Evolutionary conservation across 2,329 filamentous ascomycete genomes (phyloP).

Genomic region (Trichophyton rubrum): DNA sequence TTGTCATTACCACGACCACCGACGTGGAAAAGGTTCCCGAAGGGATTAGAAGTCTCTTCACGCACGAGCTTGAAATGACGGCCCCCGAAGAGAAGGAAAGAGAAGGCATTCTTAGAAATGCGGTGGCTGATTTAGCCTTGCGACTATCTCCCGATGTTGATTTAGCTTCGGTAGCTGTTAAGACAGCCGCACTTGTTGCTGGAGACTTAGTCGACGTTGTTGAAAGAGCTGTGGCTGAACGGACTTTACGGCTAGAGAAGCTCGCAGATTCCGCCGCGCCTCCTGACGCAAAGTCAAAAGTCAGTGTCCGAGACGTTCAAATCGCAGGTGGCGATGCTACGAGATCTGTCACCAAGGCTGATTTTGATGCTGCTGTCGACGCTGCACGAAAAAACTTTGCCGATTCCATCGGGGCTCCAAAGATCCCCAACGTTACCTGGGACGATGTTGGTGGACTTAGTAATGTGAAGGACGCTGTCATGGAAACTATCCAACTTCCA

Average conservation of each 20-base stretch:
- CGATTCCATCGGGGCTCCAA: conserved; percentile 90
- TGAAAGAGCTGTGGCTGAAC: conserved; percentile 71
- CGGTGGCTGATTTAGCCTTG: conserved; percentile 63
- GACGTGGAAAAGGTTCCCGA: conserved; percentile 92
- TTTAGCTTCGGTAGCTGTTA: conserved; percentile 71
- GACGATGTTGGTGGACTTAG: conserved; percentile 98
- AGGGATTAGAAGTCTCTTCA: conserved; percentile 79
- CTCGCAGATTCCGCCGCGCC: conserved; percentile 40
- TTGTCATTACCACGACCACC: conserved; percentile 85
- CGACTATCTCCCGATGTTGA: conserved; percentile 74
- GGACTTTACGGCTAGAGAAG: conserved; percentile 59
- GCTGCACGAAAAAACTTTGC: conserved; percentile 96
- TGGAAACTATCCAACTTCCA: conserved; percentile 96
- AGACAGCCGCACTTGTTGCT: conserved; percentile 89
- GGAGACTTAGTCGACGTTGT: conserved; percentile 91
- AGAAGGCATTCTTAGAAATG: conserved; percentile 70
- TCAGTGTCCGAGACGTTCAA: conserved; percentile 72
- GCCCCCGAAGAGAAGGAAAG: conserved; percentile 87
- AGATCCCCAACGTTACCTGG: conserved; percentile 98
- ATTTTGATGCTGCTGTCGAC: conserved; percentile 89
- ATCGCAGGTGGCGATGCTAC: conserved; percentile 72
- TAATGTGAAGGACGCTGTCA: conserved; percentile 97
- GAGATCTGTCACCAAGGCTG: conserved; percentile 63
- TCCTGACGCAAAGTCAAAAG: conserved; percentile 21
- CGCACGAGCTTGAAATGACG: conserved; percentile 85